Conservation (phyloP, 129 eudicot genomes). For the Flaveria ramosissima region DNA sequence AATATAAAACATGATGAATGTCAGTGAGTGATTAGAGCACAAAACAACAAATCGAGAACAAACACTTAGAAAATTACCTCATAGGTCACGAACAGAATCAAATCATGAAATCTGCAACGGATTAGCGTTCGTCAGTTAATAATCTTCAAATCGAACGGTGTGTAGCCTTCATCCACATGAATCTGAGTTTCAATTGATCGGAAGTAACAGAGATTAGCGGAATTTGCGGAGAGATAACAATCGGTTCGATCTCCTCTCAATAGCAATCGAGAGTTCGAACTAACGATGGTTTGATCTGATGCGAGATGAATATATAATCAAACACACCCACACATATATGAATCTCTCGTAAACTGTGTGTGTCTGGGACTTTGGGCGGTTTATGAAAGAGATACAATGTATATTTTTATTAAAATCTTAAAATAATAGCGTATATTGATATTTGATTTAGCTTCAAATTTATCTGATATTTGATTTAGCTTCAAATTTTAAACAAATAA, state of each 20-base stretch:
- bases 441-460: too few relatives aligned
- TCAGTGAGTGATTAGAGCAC: not conserved
- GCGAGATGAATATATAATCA: constrained; percentile 22
- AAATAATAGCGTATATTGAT: not conserved
- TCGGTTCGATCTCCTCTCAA: constrained; percentile 8
- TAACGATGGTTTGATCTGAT: constrained; percentile 25
- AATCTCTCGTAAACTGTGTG: constrained; percentile 39
- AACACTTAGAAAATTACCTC: constrained; percentile 30
- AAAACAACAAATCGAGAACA: constrained; percentile 25
- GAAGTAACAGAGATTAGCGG: not conserved
- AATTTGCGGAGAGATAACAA: constrained; percentile 9
- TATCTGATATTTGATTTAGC: too few relatives aligned
- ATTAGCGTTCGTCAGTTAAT: constrained; percentile 5
- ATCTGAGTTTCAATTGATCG: constrained; percentile 14
- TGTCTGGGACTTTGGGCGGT: constrained; percentile 47
- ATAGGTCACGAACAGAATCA: not conserved
- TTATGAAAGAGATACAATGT: constrained; percentile 34
- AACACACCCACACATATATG: constrained; percentile 9
- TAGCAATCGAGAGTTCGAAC: constrained; percentile 18
- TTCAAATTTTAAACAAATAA: too few relatives aligned
- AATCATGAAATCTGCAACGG: constrained; percentile 24
- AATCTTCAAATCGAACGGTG: constrained; percentile 18
- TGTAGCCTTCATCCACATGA: constrained; percentile 1
- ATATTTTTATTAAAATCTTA: not conserved
- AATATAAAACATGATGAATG: constrained; percentile 6